phyloP scores from a whole-genome alignment of 2,329 filamentous ascomycete genomes.

The Penicillium sp. region DNA sequence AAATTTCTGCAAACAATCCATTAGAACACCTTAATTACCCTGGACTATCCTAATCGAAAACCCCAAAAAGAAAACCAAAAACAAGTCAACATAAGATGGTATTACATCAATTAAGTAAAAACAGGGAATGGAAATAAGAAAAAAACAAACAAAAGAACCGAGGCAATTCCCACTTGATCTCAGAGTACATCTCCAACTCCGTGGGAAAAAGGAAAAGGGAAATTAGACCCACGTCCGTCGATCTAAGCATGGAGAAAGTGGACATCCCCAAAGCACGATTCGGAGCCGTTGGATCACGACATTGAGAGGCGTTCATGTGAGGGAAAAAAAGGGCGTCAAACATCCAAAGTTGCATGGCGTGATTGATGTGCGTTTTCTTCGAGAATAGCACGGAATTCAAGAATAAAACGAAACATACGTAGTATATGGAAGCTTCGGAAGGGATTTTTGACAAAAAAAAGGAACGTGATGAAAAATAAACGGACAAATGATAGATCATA shows the following conservation, averaged over 20 bases:
- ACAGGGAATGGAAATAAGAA: conserved; percentile 1
- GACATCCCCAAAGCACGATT: conserved; percentile 15
- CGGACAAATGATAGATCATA: not conserved
- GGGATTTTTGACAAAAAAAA: not conserved
- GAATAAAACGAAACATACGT: not conserved
- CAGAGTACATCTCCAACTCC: conserved; percentile 3
- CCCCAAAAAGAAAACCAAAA: conserved; percentile 1
- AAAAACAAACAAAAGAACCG: not conserved
- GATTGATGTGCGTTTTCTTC: not conserved
- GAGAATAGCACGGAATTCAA: not conserved
- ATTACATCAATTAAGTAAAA: conserved; percentile 26
- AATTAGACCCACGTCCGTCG: conserved; percentile 4
- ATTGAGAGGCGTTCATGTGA: conserved; percentile 2
- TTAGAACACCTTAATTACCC: conserved; percentile 26
- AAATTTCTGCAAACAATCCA: conserved; percentile 14
- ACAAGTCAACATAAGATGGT: conserved; percentile 25
- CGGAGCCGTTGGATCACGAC: conserved; percentile 18
- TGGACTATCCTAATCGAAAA: conserved; percentile 7
- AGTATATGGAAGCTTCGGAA: not conserved
- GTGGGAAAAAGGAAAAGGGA: conserved; percentile 1
- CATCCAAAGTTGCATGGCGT: not conserved
- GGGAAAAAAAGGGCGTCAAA: not conserved
- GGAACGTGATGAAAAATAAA: not conserved
- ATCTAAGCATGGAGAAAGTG: conserved; percentile 4
- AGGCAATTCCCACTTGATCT: not conserved